Evolutionary conservation across 192 early-diverging fungal species (phyloP).

Genomic region (Podochytrium sp.): DNA sequence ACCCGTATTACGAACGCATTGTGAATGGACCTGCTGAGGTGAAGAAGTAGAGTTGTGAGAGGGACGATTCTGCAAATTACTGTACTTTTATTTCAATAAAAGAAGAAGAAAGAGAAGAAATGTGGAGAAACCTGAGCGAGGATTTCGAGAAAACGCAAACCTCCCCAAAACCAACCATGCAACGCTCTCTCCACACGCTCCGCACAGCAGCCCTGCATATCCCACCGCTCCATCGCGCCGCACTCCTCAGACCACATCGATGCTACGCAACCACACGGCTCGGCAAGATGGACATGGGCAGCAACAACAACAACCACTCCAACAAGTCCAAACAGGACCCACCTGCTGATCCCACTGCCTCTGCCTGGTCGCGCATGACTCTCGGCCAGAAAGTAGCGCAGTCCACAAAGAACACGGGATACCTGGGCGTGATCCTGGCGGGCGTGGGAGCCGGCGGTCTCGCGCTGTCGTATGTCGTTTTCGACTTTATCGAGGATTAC

Average conservation of each 20-base stretch:
- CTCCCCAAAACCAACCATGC: no score
- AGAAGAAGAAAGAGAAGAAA: no score
- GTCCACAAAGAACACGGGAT: constrained; percentile 2
- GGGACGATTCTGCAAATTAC: background rate
- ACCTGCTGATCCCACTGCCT: background rate
- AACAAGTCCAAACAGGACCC: background rate
- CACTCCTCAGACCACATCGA: background rate
- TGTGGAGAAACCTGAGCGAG: no score
- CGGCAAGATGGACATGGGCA: constrained; percentile 11
- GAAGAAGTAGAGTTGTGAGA: background rate
- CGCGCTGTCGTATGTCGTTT: constrained; percentile 16
- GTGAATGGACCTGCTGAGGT: constrained; percentile 7
- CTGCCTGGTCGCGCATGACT: background rate
- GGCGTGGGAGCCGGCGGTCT: constrained; percentile 20
- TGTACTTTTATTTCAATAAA: no score
- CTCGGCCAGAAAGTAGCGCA: constrained; percentile 11
- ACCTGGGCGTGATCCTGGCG: constrained; percentile 22
- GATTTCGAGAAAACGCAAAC: no score
- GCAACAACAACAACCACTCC: background rate
- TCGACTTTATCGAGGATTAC: constrained; percentile 18
- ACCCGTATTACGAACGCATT: constrained; percentile 17
- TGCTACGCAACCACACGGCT: constrained; percentile 18
- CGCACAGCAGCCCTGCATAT: no score
- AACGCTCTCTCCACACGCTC: no score
- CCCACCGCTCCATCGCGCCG: background rate